A percentile compares a stretch with the other conserved stretches of the same genome.
These are phyloP conservation scores for Hsuehochloa calcarea DNA, from an alignment of 176 grass and related monocot genomes.

Conservation along the genomic window DNA sequence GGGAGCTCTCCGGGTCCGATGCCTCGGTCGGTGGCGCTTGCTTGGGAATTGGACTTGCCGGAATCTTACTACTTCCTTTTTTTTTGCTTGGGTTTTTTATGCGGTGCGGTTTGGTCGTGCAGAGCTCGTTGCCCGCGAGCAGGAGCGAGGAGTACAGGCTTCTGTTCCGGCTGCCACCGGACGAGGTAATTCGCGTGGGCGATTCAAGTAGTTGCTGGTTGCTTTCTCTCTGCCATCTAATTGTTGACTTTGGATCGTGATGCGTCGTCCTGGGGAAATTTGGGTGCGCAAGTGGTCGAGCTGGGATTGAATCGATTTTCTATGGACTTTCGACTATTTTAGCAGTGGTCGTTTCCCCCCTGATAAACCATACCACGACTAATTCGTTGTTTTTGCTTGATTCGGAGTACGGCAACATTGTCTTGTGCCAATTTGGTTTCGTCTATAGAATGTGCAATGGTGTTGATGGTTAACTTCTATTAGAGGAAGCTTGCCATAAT, in stretches of 20 bases:
- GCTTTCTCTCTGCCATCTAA: slow-evolving; percentile 3
- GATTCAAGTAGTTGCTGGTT: neutral
- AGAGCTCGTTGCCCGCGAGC: slow-evolving; percentile 51
- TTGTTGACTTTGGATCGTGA: slow-evolving; percentile 3
- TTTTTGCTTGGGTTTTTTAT: slow-evolving; percentile 13
- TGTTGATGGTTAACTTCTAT: slow-evolving; percentile 14
- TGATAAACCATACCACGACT: slow-evolving; percentile 3
- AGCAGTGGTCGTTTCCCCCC: slow-evolving; percentile 14
- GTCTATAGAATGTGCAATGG: neutral
- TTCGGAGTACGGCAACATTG: neutral
- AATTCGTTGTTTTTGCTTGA: neutral
- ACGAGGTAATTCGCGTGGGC: slow-evolving; percentile 58
- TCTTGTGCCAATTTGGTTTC: slow-evolving; percentile 4
- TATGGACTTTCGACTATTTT: slow-evolving; percentile 1
- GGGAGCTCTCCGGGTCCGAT: slow-evolving; percentile 35
- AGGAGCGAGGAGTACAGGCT: slow-evolving; percentile 96
- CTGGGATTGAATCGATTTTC: slow-evolving; percentile 8
- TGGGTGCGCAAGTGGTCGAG: neutral
- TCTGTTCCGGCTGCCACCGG: slow-evolving; percentile 72
- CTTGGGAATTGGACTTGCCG: slow-evolving; percentile 21
- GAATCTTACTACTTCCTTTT: neutral
- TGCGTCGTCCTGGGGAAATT: neutral
- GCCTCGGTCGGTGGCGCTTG: slow-evolving; percentile 39
- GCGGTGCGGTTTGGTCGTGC: slow-evolving; percentile 14
- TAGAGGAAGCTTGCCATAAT: neutral